A percentile compares a stretch with the other conserved stretches of the same genome.
These are phyloP conservation scores for Myriosclerotinia duriaeana DNA, from an alignment of 2,329 filamentous ascomycete genomes.

Conservation along the genomic window DNA sequence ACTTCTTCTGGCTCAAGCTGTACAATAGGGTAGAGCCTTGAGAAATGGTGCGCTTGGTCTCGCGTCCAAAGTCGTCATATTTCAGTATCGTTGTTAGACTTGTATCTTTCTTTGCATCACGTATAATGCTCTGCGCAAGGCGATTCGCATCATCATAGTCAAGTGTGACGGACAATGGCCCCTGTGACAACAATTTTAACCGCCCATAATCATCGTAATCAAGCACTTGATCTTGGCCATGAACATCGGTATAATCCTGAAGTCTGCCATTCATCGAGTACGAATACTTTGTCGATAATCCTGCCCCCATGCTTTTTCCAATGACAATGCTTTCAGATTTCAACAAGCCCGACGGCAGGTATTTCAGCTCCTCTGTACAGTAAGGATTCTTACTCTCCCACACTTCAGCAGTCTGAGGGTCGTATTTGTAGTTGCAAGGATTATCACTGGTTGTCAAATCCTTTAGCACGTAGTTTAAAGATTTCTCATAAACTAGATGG, in stretches of 20 bases:
- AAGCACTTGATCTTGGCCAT: not conserved
- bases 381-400: not conserved
- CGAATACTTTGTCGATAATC: not conserved
- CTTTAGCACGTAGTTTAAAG: slow-evolving; percentile 1
- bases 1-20: not conserved
- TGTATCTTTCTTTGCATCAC: not conserved
- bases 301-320: not conserved
- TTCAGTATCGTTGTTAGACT: not conserved
- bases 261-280: slow-evolving; percentile 3
- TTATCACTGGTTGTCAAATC: not conserved
- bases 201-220: not conserved
- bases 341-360: not conserved
- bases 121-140: not conserved
- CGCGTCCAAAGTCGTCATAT: slow-evolving; percentile 1
- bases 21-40: not conserved
- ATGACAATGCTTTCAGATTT: not conserved
- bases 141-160: not conserved
- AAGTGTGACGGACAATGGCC: not conserved
- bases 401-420: not conserved
- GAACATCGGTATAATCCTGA: not conserved
- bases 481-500: not conserved
- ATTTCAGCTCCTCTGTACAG: not conserved
- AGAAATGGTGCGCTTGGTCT: not conserved
- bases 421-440: not conserved
- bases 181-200: not conserved